Evolutionary conservation across 1,284 basidiomycete species (phyloP).

Genomic region (Trichosporon coremiiforme): DNA sequence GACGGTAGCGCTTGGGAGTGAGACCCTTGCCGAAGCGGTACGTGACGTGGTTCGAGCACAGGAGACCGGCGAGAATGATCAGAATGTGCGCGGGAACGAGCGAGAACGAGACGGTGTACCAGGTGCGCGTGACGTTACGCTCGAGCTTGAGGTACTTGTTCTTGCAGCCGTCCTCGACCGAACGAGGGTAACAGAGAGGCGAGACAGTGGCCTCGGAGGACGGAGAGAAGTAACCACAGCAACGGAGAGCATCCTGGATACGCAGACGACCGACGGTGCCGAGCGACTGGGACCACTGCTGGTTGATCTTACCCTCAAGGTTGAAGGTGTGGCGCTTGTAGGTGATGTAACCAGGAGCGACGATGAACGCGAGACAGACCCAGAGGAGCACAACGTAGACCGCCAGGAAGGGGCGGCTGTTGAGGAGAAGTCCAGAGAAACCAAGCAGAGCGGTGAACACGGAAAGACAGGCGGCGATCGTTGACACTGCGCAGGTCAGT

Average conservation of each 20-base stretch:
- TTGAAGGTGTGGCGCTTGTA: constrained; percentile 69
- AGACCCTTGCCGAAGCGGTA: constrained; percentile 76
- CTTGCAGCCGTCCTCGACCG: constrained; percentile 69
- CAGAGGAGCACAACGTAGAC: constrained; percentile 71
- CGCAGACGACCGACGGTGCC: constrained; percentile 62
- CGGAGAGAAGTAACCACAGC: constrained; percentile 71
- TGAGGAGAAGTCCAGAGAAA: constrained; percentile 68
- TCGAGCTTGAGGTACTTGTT: constrained; percentile 66
- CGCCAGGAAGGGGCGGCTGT: constrained; percentile 72
- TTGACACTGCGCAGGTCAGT: constrained; percentile 60
- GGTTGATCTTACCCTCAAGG: constrained; percentile 71
- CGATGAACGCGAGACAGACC: constrained; percentile 65
- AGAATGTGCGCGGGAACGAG: constrained; percentile 67
- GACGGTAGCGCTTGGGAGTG: constrained; percentile 70
- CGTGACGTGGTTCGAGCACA: constrained; percentile 73
- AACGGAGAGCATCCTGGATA: constrained; percentile 66
- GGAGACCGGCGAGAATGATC: constrained; percentile 66
- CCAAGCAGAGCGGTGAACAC: constrained; percentile 68
- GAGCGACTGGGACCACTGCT: constrained; percentile 66
- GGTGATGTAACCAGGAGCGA: constrained; percentile 69
- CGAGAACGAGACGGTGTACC: constrained; percentile 67
- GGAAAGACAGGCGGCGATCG: constrained; percentile 62
- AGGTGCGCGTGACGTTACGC: constrained; percentile 60
- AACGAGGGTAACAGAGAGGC: constrained; percentile 67
- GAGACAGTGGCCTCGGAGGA: constrained; percentile 67